Evolutionary conservation across 2,329 filamentous ascomycete species (phyloP).

Genomic region (Hypoxylon sp.): DNA sequence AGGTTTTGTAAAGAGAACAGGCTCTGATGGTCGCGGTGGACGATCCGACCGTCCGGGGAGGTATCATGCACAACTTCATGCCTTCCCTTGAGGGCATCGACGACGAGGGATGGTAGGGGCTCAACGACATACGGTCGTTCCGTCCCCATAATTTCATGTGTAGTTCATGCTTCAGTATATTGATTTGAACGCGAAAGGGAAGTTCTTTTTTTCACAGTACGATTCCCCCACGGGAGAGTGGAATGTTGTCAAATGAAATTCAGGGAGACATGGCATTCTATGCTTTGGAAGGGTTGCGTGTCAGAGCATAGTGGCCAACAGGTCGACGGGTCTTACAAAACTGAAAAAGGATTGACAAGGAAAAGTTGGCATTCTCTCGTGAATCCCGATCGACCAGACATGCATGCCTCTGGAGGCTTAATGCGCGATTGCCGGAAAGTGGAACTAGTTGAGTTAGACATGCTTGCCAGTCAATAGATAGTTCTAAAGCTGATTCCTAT

Average conservation of each 20-base stretch:
- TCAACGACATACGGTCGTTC: slow-evolving; percentile 13
- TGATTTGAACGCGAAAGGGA: slow-evolving; percentile 33
- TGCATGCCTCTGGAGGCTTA: slow-evolving; percentile 21
- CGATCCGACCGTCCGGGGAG: slow-evolving; percentile 4
- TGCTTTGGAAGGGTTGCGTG: slow-evolving; percentile 21
- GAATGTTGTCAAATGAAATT: slow-evolving; percentile 34
- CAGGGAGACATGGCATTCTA: slow-evolving; percentile 22
- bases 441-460: slow-evolving; percentile 10
- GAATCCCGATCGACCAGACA: slow-evolving; percentile 17
- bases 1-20: slow-evolving; percentile 41
- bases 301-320: slow-evolving; percentile 21
- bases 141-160: slow-evolving; percentile 20
- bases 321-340: slow-evolving; percentile 17
- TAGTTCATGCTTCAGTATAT: slow-evolving; percentile 40
- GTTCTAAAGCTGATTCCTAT: slow-evolving; percentile 14
- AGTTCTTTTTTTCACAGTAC: slow-evolving; percentile 37
- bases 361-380: slow-evolving; percentile 17
- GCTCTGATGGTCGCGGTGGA: slow-evolving; percentile 20
- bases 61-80: slow-evolving; percentile 15
- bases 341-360: slow-evolving; percentile 13
- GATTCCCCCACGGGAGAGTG: slow-evolving; percentile 45
- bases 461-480: slow-evolving; percentile 17
- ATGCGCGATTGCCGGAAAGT: slow-evolving; percentile 18
- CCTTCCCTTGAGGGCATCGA: slow-evolving; percentile 11
- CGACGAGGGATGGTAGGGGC: slow-evolving; percentile 18